phyloP scores from a whole-genome alignment of 2,329 filamentous ascomycete species.

The Talaromyces sp. region DNA sequence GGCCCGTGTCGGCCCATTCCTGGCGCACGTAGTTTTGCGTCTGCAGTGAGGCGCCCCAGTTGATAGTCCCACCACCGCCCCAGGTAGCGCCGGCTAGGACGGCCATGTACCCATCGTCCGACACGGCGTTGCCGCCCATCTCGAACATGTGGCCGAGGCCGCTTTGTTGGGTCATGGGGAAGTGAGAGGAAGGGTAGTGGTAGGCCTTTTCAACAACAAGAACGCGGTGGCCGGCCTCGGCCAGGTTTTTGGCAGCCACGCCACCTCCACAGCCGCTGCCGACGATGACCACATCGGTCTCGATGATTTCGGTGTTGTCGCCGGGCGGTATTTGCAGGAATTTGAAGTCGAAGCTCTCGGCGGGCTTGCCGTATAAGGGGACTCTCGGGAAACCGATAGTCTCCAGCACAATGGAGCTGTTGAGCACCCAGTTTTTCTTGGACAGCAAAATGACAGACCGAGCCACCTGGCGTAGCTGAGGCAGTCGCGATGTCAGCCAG shows the following conservation, averaged over 20 bases:
- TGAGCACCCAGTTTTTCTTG: slow-evolving; percentile 49
- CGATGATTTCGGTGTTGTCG: slow-evolving; percentile 53
- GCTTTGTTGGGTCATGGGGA: slow-evolving; percentile 65
- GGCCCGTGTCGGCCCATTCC: slow-evolving; percentile 68
- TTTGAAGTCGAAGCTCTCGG: slow-evolving; percentile 48
- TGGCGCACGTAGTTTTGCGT: slow-evolving; percentile 70
- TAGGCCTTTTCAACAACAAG: slow-evolving; percentile 80
- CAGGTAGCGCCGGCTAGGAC: slow-evolving; percentile 67
- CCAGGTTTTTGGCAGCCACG: slow-evolving; percentile 73
- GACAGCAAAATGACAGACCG: slow-evolving; percentile 45
- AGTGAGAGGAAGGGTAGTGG: slow-evolving; percentile 64
- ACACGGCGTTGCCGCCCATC: slow-evolving; percentile 54
- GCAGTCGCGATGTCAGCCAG: slow-evolving; percentile 51
- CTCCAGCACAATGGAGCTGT: slow-evolving; percentile 45
- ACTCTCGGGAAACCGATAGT: slow-evolving; percentile 51
- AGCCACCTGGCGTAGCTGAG: slow-evolving; percentile 47
- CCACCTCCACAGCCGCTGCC: slow-evolving; percentile 83
- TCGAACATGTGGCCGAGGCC: slow-evolving; percentile 64
- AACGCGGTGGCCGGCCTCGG: slow-evolving; percentile 69
- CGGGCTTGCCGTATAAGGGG: slow-evolving; percentile 48
- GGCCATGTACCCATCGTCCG: slow-evolving; percentile 54
- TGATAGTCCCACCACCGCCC: slow-evolving; percentile 83
- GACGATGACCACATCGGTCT: slow-evolving; percentile 78
- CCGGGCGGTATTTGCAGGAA: slow-evolving; percentile 55
- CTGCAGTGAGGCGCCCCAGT: slow-evolving; percentile 68